Evolutionary conservation across 192 early-diverging fungal genomes (phyloP).

Genomic region (Backusella westeae): DNA sequence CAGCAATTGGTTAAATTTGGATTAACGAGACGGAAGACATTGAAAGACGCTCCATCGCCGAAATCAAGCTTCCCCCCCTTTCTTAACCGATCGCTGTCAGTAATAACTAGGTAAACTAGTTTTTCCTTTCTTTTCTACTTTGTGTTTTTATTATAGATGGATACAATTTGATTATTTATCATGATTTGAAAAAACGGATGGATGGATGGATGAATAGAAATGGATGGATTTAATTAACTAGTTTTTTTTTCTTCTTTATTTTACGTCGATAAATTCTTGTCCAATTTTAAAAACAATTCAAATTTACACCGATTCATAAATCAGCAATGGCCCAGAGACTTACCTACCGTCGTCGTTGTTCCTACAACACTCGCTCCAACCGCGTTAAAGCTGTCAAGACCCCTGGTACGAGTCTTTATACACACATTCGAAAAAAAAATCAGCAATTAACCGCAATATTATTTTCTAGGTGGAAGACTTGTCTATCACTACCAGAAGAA

Average conservation of each 20-base stretch:
- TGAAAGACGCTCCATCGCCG: background rate
- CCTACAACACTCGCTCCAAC: constrained; percentile 92
- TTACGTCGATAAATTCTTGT: background rate
- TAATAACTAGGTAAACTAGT: constrained; percentile 12
- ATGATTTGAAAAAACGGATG: background rate
- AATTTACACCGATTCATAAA: background rate
- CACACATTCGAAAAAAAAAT: background rate
- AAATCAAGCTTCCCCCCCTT: constrained; percentile 1
- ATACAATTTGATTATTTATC: background rate
- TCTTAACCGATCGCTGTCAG: constrained; percentile 21
- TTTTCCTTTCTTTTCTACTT: background rate
- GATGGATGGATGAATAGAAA: constrained; percentile 3
- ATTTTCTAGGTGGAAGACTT: constrained; percentile 78
- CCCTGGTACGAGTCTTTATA: constrained; percentile 52
- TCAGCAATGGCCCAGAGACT: constrained; percentile 74
- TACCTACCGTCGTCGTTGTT: constrained; percentile 81
- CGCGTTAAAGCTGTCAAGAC: constrained; percentile 85
- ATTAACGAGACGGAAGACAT: background rate
- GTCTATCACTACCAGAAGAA: constrained; percentile 91
- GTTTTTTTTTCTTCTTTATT: background rate
- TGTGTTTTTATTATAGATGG: background rate
- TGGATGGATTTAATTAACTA: constrained; percentile 4
- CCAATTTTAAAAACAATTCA: background rate
- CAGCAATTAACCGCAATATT: background rate
- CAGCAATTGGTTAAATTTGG: background rate